Evolutionary conservation across 257 asterid species (phyloP).

Genomic region (Ilex aquifolium): DNA sequence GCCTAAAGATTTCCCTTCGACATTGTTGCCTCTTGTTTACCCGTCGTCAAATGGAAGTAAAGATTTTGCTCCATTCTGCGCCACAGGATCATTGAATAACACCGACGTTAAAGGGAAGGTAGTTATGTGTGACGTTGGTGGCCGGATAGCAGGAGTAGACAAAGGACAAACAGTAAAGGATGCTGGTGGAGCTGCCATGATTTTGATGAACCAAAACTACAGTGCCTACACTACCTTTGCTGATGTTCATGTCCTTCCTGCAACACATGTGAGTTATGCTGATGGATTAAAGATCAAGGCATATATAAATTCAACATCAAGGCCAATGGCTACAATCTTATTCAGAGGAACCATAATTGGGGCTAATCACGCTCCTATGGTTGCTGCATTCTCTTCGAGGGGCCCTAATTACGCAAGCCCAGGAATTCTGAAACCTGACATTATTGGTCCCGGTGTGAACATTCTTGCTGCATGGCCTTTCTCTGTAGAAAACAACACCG

Average conservation of each 20-base stretch:
- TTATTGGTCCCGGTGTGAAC: too few relatives aligned
- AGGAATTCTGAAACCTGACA: too few relatives aligned
- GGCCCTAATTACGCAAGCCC: too few relatives aligned
- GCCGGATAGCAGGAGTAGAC: not conserved
- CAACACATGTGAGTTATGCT: constrained; percentile 18
- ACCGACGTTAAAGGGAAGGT: constrained; percentile 13
- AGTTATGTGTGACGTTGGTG: constrained; percentile 16
- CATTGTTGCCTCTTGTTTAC: constrained; percentile 24
- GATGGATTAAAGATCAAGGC: constrained; percentile 20
- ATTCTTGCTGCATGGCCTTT: too few relatives aligned
- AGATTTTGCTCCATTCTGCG: constrained; percentile 14
- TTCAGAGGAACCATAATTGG: constrained; percentile 47
- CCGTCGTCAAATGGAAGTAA: constrained; percentile 17
- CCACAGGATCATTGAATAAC: constrained; percentile 5
- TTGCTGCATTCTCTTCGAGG: too few relatives aligned
- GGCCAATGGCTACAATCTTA: constrained; percentile 20
- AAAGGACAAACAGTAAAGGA: constrained; percentile 20
- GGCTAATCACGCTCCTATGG: constrained; percentile 28
- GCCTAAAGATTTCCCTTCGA: constrained; percentile 16
- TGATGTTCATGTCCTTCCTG: constrained; percentile 21
- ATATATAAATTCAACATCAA: constrained; percentile 21
- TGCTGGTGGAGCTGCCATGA: constrained; percentile 28
- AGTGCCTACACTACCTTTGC: not conserved
- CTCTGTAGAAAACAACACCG: too few relatives aligned
- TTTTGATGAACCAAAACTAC: not conserved